Conservation (phyloP, 148 eudicot genomes). For the Rhododendron molle region DNA sequence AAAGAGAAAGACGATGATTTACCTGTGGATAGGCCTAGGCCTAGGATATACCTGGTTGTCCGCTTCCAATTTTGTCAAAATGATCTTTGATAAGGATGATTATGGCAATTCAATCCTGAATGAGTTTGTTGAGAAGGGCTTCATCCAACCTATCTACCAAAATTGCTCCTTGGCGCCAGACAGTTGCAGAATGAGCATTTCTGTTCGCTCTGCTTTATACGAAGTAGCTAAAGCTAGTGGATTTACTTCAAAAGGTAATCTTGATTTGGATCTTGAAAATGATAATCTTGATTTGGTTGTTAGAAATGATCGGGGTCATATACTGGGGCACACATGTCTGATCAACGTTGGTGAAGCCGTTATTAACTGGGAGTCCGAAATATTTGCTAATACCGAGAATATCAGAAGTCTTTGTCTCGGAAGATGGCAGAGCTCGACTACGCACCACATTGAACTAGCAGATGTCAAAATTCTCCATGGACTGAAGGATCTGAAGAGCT, state of each 20-base stretch:
- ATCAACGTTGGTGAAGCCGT: slow-evolving; percentile 28
- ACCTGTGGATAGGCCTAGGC: background rate
- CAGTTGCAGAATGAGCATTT: background rate
- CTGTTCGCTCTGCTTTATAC: background rate
- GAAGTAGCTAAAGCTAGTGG: background rate
- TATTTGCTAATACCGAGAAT: slow-evolving; percentile 26
- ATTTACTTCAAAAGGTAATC: background rate
- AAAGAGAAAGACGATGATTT: background rate
- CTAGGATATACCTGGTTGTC: too few species aligned
- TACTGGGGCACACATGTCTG: background rate
- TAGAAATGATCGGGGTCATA: too few species aligned
- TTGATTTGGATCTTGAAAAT: background rate
- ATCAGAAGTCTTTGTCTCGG: slow-evolving; percentile 37
- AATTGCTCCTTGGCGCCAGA: slow-evolving; percentile 4
- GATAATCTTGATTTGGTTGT: too few species aligned
- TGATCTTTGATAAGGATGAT: too few species aligned
- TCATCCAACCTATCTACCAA: slow-evolving; percentile 17
- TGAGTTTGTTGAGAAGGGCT: slow-evolving; percentile 13
- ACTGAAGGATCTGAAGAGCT: slow-evolving; percentile 10
- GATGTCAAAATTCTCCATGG: slow-evolving; percentile 20
- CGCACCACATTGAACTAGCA: slow-evolving; percentile 39
- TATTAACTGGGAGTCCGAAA: slow-evolving; percentile 22
- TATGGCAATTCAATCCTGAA: too few species aligned
- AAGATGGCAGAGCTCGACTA: slow-evolving; percentile 31
- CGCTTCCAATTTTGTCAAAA: too few species aligned